These are phyloP conservation scores for Pseudogymnoascus sp. DNA, from an alignment of 2,329 filamentous ascomycete species.

Conservation along the genomic window DNA sequence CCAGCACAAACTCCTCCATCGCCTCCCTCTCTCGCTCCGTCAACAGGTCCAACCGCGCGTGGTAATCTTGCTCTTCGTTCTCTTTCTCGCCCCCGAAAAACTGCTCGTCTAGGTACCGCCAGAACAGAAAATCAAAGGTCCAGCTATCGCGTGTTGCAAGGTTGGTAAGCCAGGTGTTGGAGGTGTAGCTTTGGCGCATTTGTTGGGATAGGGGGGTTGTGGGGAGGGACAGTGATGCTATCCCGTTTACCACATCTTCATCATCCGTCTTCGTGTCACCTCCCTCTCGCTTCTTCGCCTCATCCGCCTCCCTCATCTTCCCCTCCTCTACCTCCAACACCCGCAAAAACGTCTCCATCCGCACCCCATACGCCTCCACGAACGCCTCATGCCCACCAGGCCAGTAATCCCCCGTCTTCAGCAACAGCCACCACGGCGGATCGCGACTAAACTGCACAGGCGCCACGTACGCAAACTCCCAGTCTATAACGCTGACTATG, in stretches of 20 bases:
- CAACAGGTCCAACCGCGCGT: constrained; percentile 20
- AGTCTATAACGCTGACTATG: constrained; percentile 34
- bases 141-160: constrained; percentile 28
- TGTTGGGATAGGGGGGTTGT: too few relatives aligned
- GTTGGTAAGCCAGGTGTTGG: too few relatives aligned
- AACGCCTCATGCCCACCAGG: constrained; percentile 27
- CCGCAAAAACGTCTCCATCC: constrained; percentile 30
- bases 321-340: constrained; percentile 30
- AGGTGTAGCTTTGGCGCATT: too few relatives aligned
- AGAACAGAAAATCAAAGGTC: constrained; percentile 34
- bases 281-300: too few relatives aligned
- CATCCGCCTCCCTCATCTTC: constrained; percentile 9
- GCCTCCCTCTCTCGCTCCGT: constrained; percentile 19
- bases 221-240: neutral
- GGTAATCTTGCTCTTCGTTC: constrained; percentile 11
- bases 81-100: constrained; percentile 27
- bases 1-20: constrained; percentile 29
- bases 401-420: constrained; percentile 31
- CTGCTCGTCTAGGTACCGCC: constrained; percentile 31
- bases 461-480: constrained; percentile 35
- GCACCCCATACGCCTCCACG: constrained; percentile 28
- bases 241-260: neutral
- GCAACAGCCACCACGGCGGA: constrained; percentile 36
- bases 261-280: too few relatives aligned
- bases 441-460: constrained; percentile 31